phyloP scores from a whole-genome alignment of 2,329 filamentous ascomycete genomes.

The Hypoxylon sp. region DNA sequence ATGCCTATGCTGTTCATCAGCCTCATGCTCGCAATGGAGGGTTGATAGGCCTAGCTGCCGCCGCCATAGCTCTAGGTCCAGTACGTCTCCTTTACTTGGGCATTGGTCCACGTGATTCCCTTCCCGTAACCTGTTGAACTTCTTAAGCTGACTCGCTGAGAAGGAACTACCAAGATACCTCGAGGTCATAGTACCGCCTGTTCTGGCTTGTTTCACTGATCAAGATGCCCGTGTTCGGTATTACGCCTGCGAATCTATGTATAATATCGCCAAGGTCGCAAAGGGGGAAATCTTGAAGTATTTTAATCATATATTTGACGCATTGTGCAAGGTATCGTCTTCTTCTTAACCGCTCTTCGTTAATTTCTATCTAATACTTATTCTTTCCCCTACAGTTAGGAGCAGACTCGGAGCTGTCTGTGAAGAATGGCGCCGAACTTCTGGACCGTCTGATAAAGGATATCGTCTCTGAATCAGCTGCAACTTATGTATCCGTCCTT shows the following conservation, averaged over 20 bases:
- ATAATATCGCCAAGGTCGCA: constrained; percentile 99
- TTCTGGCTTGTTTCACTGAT: constrained; percentile 96
- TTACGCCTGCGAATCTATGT: constrained; percentile 99
- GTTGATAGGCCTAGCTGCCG: constrained; percentile 93
- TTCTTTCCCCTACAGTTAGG: constrained; percentile 75
- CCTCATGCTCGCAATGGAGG: constrained; percentile 97
- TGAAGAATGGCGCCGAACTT: constrained; percentile 97
- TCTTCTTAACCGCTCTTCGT: constrained; percentile 23
- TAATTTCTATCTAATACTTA: constrained; percentile 5
- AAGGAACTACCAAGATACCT: constrained; percentile 94
- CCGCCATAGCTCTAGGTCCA: constrained; percentile 92
- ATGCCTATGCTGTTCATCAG: constrained; percentile 96
- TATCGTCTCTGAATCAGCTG: constrained; percentile 94
- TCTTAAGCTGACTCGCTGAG: constrained; percentile 40
- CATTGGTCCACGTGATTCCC: constrained; percentile 1
- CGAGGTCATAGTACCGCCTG: constrained; percentile 93
- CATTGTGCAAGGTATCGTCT: constrained; percentile 85
- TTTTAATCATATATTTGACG: constrained; percentile 99
- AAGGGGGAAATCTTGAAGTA: constrained; percentile 97
- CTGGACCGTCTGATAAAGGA: constrained; percentile 96
- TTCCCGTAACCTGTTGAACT: not conserved
- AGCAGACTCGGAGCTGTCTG: constrained; percentile 94
- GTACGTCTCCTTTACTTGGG: constrained; percentile 69
- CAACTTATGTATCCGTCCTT: constrained; percentile 92
- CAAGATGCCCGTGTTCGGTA: constrained; percentile 98